phyloP scores from a whole-genome alignment of 768 basidiomycete species.

The Serendipita indica region DNA sequence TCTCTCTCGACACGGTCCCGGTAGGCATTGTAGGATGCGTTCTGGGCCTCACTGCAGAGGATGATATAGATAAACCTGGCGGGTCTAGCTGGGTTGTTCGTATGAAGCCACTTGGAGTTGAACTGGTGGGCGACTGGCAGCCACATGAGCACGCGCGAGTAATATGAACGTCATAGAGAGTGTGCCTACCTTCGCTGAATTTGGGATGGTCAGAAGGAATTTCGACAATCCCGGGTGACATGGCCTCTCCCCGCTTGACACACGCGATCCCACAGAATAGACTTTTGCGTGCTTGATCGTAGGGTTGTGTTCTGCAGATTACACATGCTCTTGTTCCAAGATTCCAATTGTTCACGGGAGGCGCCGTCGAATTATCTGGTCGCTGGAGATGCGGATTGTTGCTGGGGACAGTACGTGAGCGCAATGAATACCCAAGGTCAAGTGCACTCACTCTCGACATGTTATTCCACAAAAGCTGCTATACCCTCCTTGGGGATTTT shows the following conservation, averaged over 20 bases:
- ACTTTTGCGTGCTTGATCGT: background rate
- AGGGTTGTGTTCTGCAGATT: background rate
- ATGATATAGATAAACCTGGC: constrained; percentile 54
- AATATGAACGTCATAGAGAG: background rate
- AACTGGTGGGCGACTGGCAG: constrained; percentile 49
- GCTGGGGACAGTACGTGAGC: background rate
- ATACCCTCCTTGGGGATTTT: constrained; percentile 23
- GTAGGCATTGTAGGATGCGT: constrained; percentile 46
- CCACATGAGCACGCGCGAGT: background rate
- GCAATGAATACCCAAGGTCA: background rate
- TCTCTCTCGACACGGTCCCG: constrained; percentile 42
- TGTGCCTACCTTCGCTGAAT: constrained; percentile 44
- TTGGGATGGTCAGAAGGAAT: constrained; percentile 44
- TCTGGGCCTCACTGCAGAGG: constrained; percentile 31
- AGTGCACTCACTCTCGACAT: constrained; percentile 23
- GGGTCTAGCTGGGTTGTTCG: constrained; percentile 36
- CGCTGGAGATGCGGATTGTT: background rate
- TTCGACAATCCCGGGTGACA: constrained; percentile 42
- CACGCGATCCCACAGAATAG: background rate
- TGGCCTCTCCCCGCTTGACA: constrained; percentile 38
- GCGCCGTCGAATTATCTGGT: background rate
- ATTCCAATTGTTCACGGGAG: background rate
- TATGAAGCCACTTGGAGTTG: constrained; percentile 53
- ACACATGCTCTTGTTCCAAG: background rate
- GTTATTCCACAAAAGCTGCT: constrained; percentile 47